Evolutionary conservation across 768 basidiomycete species (phyloP), one percentile per base, ranked within the genome.

Genomic region (Lepiota venenata): DNA sequence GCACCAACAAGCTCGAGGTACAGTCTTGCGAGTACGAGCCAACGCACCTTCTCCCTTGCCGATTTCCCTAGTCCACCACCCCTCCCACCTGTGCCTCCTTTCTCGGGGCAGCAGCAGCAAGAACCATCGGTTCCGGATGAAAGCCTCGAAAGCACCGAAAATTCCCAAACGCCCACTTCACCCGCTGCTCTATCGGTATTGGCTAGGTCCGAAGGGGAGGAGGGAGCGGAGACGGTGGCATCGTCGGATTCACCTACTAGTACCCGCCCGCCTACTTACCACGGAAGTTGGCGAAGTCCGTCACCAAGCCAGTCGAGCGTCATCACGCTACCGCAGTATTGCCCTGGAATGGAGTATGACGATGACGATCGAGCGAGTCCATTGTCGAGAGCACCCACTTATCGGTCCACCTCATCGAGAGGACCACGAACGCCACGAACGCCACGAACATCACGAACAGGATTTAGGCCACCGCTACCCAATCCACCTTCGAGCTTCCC

Each of bases 31-130:
- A 50, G 22, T 16, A 43, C 35, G 29, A 43, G 25, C 22, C 27
- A 42, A n/a, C 40, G 50, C 35, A 32, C 50, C 21, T 41, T 35
- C 20, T 52, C 50, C 25, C 50, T 52, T 2, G 32, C 40, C 2
- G 50, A 52, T n/a, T 52, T 52, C 36, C 50, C 50, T 15, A n/a
- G 16, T 9, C 50, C 50, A 2, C 50, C 50, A 35, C n/a, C 49
- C 7, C 14, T 41, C 7, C 9, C 16, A 16, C 4, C 41, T 35
- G 7, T 43, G 16, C 42, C 5, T 7, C 18, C 50, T 5, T 18
- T 32, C 4, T 32, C 32, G 32, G 32, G 1, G 32, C 3, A 9
- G 32, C 32, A 32, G 27, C 32, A 32, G 8, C 32, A 32, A 32
- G 32, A 40, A 21, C 16, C 9, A 15, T 22, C 29, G 12, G 35